Base-by-base conservation (phyloP, 169 alveolate species). In the Plasmodium billcollinsi region DNA sequence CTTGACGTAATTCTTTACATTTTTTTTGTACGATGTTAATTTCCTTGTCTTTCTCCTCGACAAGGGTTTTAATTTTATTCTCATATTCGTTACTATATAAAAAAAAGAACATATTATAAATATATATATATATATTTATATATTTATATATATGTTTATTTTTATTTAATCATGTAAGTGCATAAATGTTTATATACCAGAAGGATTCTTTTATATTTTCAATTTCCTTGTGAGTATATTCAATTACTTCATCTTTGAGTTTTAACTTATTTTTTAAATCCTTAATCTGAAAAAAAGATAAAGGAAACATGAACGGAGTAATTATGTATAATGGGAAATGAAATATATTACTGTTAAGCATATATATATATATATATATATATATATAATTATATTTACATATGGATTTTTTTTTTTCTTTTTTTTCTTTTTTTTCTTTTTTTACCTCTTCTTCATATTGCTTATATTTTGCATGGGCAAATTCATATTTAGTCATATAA, bases 121-220 rank as follows among this genome's bases (percentile, higher is more conserved):
- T 15, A 43, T 73, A 21, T 14, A 62, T 26, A 59, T 9, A 33
- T 33, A 67, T 62, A 8, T 8, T 9, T n/a, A 15, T 62, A 62
- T 21, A 9, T 20, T 8, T 6, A 62, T 43, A 21, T n/a, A 21
- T n/a, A 24, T 14, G 39, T 9, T 15, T 8, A 62, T 8, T 3
- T 62, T 11, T 9, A 3, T 56, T 11, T 21, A 66, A 7, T 14
- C 2, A 21, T 33, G 58, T 33, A 66, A 33, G 15, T n/a, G 54
- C 29, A 52, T 15, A 15, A 52, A 52, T 52, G 11, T 15, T 52
- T 65, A 1, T 20, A 43, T 80, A 80, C 90, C 90, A 80, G 85
- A 80, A 80, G 7, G 83, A 66, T 61, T 80, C 90, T 62, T 80
- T 80, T 56, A 80, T 80, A 29, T 69, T 80, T 80, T 80, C 90